Base-by-base conservation (phyloP, 768 basidiomycete species). In the Agrocybe praecox region DNA sequence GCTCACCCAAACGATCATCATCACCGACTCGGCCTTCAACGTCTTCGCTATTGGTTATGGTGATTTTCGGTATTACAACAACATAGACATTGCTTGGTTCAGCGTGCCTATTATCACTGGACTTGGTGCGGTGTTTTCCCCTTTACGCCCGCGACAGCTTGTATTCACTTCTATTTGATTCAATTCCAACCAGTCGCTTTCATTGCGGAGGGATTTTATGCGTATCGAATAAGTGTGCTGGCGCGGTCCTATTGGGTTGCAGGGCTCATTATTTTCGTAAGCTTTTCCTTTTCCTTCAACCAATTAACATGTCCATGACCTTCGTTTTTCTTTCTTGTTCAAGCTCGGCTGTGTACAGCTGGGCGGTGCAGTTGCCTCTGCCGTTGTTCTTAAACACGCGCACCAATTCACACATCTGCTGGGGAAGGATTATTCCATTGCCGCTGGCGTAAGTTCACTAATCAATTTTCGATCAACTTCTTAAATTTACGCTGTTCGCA, bases 1-100 rank as follows among this genome's bases (percentile, higher is more conserved):
- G 46, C 32, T 62, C 14, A n/a, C 60, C 3, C 67, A 68, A 36
- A 68, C 67, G 2, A 49, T 65, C 5, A 56, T 68, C n/a, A 40
- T 59, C 10, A 68, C 64, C 2, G 44, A 60, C 11, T 67, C 68
- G 34, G 68, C 63, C 2, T 72, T 65, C 54, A 55, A 62, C 11
- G 61, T 62, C 18, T 69, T 67, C 50, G 69, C 62, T 8, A 56
- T 55, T 1, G 65, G 65, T 7, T 72, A 62, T 61, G 71, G 71
- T 2, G 55, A 69, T 40, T 58, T 67, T 53, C 46, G 29, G 14
- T 64, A 57, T 17, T 59, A 67, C 17, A 61, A 66, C 44, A 42
- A 56, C 0, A 52, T 67, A 19, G 65, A 60, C 12, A 52, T 56
- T 29, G 57, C 65, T 1, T 69, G 69, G 68, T 67, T 69, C 49